Percentiles rank a stretch among this genome's conserved stretches.
Conservation (phyloP, 169 alveolate genomes). For the Plasmodium fragile region DNA sequence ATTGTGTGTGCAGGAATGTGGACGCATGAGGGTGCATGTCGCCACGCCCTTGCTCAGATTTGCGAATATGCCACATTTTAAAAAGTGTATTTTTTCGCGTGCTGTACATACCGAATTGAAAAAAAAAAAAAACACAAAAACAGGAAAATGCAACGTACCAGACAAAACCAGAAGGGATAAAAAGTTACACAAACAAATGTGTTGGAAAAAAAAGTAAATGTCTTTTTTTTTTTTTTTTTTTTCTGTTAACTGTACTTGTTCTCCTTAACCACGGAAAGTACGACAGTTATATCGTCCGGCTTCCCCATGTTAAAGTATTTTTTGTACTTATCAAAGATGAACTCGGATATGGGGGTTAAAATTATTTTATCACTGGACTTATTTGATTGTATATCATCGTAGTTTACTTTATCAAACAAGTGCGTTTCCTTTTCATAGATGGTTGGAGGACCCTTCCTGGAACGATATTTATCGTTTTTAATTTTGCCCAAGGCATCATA, state of each 20-base stretch:
- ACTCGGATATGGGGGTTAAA: conserved; percentile 75
- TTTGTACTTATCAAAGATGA: conserved; percentile 63
- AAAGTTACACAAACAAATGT: not conserved
- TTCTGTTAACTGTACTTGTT: conserved; percentile 21
- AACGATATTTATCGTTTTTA: not conserved
- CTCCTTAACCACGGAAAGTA: conserved; percentile 66
- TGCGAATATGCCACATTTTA: not conserved
- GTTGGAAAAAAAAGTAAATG: not conserved
- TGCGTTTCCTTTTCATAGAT: conserved; percentile 11
- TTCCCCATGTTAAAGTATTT: conserved; percentile 74
- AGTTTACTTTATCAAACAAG: conserved; percentile 67
- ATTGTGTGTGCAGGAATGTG: not conserved
- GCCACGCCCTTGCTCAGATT: not conserved
- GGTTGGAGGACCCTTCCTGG: not conserved
- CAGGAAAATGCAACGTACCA: not conserved
- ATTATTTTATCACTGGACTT: conserved; percentile 55
- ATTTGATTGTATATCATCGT: conserved; percentile 71
- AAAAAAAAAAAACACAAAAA: not conserved
- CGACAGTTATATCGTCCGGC: conserved; percentile 75
- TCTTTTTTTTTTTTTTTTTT: not conserved
- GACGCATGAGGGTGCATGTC: not conserved
- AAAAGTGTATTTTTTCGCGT: not conserved
- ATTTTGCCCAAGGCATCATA: not conserved
- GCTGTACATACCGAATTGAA: not conserved
- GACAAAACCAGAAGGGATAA: not conserved